These are phyloP conservation scores for Lepidium africanum DNA, from an alignment of 345 rosid genomes.

Conservation along the genomic window DNA sequence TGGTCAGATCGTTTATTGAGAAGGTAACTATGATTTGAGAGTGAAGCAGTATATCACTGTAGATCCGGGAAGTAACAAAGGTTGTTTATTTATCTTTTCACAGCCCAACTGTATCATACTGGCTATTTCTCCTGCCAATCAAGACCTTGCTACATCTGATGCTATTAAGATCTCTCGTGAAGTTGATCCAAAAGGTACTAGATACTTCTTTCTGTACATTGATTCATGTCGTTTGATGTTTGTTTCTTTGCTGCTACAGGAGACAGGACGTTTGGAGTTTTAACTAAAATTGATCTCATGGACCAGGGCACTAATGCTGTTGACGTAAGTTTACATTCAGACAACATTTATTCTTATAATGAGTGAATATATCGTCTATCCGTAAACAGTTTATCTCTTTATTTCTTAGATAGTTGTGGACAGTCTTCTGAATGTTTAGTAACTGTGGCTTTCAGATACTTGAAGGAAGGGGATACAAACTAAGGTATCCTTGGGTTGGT, in stretches of 20 bases:
- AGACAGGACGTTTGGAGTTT: constrained; percentile 83
- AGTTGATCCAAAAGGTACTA: constrained; percentile 87
- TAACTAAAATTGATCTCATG: constrained; percentile 93
- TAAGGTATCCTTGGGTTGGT: constrained; percentile 91
- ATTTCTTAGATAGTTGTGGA: background rate
- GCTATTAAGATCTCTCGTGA: constrained; percentile 96
- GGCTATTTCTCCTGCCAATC: constrained; percentile 98
- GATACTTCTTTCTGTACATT: background rate
- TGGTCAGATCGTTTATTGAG: constrained; percentile 83
- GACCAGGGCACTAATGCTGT: constrained; percentile 94
- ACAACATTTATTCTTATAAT: background rate
- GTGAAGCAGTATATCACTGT: background rate
- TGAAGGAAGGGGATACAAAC: constrained; percentile 84
- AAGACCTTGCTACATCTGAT: constrained; percentile 98
- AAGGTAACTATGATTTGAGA: constrained; percentile 46
- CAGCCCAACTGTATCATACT: constrained; percentile 93
- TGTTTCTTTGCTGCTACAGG: constrained; percentile 41
- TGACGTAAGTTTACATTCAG: constrained; percentile 56
- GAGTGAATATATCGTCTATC: background rate
- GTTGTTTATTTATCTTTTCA: constrained; percentile 21
- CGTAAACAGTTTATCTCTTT: background rate
- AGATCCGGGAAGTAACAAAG: background rate
- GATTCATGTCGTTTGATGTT: background rate
- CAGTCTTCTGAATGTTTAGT: constrained; percentile 5
- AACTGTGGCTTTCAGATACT: constrained; percentile 45